Conservation (phyloP, 2,329 filamentous ascomycete species). For the Plectosphaerella cucumerina region DNA sequence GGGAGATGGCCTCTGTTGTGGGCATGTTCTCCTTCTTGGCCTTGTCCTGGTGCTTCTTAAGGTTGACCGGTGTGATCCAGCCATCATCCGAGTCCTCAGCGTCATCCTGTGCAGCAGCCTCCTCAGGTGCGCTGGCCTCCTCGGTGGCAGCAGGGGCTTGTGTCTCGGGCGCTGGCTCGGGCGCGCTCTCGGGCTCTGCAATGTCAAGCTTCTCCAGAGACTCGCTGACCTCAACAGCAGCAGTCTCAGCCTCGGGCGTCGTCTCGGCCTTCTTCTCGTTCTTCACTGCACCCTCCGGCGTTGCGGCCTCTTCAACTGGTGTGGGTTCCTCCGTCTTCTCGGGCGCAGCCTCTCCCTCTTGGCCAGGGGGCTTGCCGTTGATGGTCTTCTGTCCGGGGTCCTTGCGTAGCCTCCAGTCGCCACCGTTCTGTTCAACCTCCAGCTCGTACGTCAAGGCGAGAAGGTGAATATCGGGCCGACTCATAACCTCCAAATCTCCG, state of each 20-base stretch:
- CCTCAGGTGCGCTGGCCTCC: neutral
- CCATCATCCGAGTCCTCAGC: conserved; percentile 58
- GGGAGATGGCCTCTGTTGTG: conserved; percentile 47
- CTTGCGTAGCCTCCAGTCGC: conserved; percentile 78
- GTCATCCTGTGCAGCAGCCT: conserved; percentile 26
- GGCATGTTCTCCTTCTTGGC: conserved; percentile 44
- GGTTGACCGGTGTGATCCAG: conserved; percentile 93
- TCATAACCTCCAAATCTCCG: conserved; percentile 84
- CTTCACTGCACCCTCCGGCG: neutral
- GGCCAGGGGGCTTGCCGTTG: conserved; percentile 62
- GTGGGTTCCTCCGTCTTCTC: conserved; percentile 10
- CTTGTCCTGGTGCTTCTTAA: conserved; percentile 76
- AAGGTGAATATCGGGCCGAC: conserved; percentile 82
- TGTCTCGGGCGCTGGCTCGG: conserved; percentile 10
- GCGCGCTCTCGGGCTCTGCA: neutral
- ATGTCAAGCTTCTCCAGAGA: conserved; percentile 12
- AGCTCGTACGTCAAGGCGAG: conserved; percentile 89
- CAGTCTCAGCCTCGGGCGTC: conserved; percentile 6
- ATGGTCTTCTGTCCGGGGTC: conserved; percentile 74
- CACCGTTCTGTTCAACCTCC: conserved; percentile 87
- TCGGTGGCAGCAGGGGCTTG: conserved; percentile 15
- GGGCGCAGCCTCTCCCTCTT: conserved; percentile 21
- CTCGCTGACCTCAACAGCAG: neutral
- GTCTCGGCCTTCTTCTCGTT: conserved; percentile 7
- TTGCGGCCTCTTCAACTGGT: conserved; percentile 1